Base-by-base conservation (phyloP, 495 filamentous ascomycete genomes). In the Daldinia decipiens region DNA sequence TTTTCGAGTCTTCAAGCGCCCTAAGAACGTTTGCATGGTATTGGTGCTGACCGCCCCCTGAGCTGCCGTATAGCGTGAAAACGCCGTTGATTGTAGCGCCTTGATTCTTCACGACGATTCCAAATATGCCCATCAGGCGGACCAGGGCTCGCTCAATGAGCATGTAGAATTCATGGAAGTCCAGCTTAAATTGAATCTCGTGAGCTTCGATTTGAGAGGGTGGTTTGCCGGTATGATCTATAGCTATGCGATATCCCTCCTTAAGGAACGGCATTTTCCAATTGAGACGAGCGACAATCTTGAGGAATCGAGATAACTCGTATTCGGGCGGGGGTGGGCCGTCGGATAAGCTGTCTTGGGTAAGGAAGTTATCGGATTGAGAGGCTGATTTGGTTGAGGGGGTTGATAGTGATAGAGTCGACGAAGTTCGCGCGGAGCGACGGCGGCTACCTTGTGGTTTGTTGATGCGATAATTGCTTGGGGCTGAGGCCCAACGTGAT, bases 111-210 rank as follows among this genome's bases (percentile, higher is more conserved):
- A 90, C 79, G 0, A 63, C 64, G 3, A 90, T 82, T 15, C 84
- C 85, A 54, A 86, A 88, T 0, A 90, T 83, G 0, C 79, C 83
- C 26, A 90, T 81, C 4, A 90, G 75, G 55, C 89, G 87, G 1
- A 90, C 87, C 3, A 91, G 80, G 0, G 87, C 87, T 6, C 88
- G 85, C 76, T 91, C 89, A 17, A 91, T 80, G 0, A 90, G 79
- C 65, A 87, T 86, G 81, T 90, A 91, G 79, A 86, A 91, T 66
- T 91, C 89, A 78, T 89, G 86, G 67, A 90, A 91, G 68, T 91
- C 89, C 6, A 91, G 78, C 73, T 91, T 90, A 79, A 91, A 91
- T 83, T 90, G 90, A 31, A 87, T 82, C 69, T 89, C 85, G 0
- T 52, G 47, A 7, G 81, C 80, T 24, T 87, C 80, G 9, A 74